Evolutionary conservation across 2,329 filamentous ascomycete species (phyloP).

Genomic region (Nemania sp.): DNA sequence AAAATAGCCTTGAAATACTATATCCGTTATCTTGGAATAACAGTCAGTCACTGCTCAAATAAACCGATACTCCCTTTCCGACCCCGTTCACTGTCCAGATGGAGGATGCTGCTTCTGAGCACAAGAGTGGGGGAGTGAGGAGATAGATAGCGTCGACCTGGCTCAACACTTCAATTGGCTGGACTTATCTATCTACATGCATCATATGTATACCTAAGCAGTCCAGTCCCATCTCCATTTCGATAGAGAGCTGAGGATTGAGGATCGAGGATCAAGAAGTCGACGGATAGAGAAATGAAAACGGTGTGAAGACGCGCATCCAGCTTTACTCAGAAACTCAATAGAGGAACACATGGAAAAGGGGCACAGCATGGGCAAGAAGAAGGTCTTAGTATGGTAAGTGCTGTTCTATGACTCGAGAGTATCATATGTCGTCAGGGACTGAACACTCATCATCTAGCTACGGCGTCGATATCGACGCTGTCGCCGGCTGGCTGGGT

Average conservation of each 20-base stretch:
- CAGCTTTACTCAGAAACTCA: not conserved
- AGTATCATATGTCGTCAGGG: not conserved
- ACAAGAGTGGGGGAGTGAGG: conserved; percentile 7
- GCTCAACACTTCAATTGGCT: not conserved
- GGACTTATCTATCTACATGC: not conserved
- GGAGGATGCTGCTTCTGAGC: not conserved
- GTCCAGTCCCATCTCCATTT: not conserved
- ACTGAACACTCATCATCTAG: not conserved
- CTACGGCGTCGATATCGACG: conserved; percentile 68
- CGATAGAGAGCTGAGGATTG: not conserved
- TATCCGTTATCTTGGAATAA: too few relatives aligned
- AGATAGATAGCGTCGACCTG: not conserved
- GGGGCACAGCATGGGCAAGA: conserved; percentile 15
- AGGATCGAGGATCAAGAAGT: not conserved
- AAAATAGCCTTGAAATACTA: too few relatives aligned
- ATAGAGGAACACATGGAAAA: not conserved
- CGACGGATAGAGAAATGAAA: not conserved
- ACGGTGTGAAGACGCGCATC: not conserved
- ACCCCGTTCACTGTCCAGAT: too few relatives aligned
- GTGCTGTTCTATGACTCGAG: not conserved
- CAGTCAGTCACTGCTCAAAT: too few relatives aligned
- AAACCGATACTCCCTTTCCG: too few relatives aligned
- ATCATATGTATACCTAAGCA: not conserved
- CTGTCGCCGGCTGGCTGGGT: conserved; percentile 77
- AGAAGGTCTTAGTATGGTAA: conserved; percentile 26